Evolutionary conservation across 1,284 basidiomycete species (phyloP), one percentile per base, ranked within the genome.

Genomic region (Ustilago crameri): DNA sequence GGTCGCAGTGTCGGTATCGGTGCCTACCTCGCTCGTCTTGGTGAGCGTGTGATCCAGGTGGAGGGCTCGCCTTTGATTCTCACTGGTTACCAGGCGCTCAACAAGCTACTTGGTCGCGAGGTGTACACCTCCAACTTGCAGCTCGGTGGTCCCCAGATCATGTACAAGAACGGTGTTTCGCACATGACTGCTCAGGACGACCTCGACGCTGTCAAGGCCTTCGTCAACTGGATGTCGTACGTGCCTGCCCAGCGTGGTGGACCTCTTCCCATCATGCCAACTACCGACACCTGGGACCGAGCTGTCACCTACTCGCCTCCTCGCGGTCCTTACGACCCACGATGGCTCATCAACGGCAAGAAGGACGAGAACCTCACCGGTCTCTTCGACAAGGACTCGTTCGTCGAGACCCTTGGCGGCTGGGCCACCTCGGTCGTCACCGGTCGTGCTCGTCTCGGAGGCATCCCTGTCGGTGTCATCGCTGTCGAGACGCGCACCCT

Each of bases 31-130:
- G 95, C 98, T 58, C 93, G 96, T 79, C 89, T 98, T 40, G 96
- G 96, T 78, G 93, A 98, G 86, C 91, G 96, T 80, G 93, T 96
- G 3, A 93, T 99, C 51, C 96, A 99, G 85, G 96, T 99, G 55
- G 96, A 98, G 85, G 95, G 95, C 47, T 95, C 98, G 82, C 96
- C 96, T 1, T 97, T 99, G 86, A 99, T 99, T 84, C 89, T 99
- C 65, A 99, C 96, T 14, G 96, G 96, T 81, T 95, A 95, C 42
- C 89, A 90, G 32, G 96, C 96, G 5, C 89, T 99, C 79, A 99
- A 98, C 89, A 98, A 99, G 87, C 95, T 99, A 4, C 90, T 99
- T 50, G 96, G 96, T 71, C 92, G 96, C 57, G 96, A 98, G 85
- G 96, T 98, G 40, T 98, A 99, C 85, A 98, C 96, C 12, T 96